A percentile compares a stretch with the other conserved stretches of the same genome.
These are phyloP conservation scores for Corchorus capsularis DNA, from an alignment of 345 rosid genomes.

Conservation along the genomic window DNA sequence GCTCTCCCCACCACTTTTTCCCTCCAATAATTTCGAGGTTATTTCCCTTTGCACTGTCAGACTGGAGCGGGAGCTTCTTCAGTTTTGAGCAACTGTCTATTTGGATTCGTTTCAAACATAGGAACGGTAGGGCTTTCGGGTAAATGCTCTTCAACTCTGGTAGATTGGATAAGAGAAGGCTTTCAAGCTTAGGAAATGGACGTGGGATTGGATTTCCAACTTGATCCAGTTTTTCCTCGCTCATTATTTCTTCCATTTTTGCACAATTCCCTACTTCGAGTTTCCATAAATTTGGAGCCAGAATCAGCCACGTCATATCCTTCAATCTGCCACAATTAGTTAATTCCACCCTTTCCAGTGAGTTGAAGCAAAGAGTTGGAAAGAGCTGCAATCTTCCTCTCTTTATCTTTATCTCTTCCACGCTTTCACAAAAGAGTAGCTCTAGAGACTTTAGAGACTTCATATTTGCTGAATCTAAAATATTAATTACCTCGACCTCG, in stretches of 20 bases:
- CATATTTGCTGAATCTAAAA: not conserved
- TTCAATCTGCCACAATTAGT: not conserved
- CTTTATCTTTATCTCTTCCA: not conserved
- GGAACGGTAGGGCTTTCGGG: no score
- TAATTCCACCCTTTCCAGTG: no score
- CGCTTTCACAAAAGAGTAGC: not conserved
- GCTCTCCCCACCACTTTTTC: no score
- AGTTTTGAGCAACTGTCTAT: slow-evolving; percentile 14
- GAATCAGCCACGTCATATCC: slow-evolving; percentile 30
- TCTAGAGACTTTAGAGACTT: not conserved
- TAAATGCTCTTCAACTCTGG: slow-evolving; percentile 7
- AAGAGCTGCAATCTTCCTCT: no score
- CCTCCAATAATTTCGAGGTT: no score
- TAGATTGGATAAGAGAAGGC: not conserved
- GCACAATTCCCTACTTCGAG: slow-evolving; percentile 9
- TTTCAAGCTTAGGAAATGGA: slow-evolving; percentile 20
- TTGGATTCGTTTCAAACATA: not conserved
- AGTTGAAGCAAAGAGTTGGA: no score
- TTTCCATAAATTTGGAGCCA: slow-evolving; percentile 16
- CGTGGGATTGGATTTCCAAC: not conserved
- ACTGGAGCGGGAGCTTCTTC: slow-evolving; percentile 26
- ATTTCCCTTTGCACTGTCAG: not conserved
- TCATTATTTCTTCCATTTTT: slow-evolving; percentile 23
- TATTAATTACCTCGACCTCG: not conserved
- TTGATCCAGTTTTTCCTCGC: not conserved